Evolutionary conservation across 495 filamentous ascomycete species (phyloP).

Genomic region (Staphylotrichum longicolle): DNA sequence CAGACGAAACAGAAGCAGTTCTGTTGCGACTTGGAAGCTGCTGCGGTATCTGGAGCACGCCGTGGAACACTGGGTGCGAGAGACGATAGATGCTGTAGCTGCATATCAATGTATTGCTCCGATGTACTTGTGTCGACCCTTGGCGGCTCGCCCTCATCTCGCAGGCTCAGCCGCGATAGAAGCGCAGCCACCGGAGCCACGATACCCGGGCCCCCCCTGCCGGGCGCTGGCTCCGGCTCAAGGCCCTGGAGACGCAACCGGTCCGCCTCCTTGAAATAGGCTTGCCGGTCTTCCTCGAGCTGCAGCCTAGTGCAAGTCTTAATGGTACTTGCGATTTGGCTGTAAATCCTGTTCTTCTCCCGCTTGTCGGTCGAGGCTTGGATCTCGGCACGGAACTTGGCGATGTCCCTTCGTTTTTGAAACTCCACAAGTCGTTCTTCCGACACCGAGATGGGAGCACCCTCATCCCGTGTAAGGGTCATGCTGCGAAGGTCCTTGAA

Average conservation of each 20-base stretch:
- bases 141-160: constrained; percentile 7
- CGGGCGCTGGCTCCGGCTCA: constrained; percentile 16
- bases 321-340: constrained; percentile 10
- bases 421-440: constrained; percentile 19
- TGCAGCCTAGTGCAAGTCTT: constrained; percentile 18
- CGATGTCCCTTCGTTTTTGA: constrained; percentile 18
- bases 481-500: constrained; percentile 20
- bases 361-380: constrained; percentile 9
- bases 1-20: constrained; percentile 17
- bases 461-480: constrained; percentile 16
- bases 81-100: constrained; percentile 17
- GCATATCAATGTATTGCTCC: constrained; percentile 13
- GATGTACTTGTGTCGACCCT: constrained; percentile 10
- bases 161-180: constrained; percentile 9
- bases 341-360: constrained; percentile 18
- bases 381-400: constrained; percentile 15
- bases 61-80: constrained; percentile 4
- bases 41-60: constrained; percentile 5
- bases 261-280: constrained; percentile 21
- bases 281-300: constrained; percentile 19
- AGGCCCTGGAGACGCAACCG: constrained; percentile 19
- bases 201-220: constrained; percentile 12
- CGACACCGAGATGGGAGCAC: constrained; percentile 19
- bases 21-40: constrained; percentile 9
- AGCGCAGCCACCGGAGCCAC: constrained; percentile 15